Evolutionary conservation across 192 early-diverging fungal genomes (phyloP).

Genomic region (Coemansia sp.): DNA sequence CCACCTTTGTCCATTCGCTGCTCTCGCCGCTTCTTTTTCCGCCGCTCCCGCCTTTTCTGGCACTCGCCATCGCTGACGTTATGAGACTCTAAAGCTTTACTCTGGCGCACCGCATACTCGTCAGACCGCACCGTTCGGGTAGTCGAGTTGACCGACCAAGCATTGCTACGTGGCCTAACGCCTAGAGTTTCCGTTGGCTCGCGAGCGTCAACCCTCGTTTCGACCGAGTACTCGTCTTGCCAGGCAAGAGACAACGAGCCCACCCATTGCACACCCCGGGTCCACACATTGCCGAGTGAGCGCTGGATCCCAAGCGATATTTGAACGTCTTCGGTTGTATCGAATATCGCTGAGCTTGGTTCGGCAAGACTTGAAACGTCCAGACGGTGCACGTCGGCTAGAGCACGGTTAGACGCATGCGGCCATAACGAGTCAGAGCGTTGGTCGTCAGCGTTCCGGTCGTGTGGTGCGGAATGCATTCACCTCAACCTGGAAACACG

Average conservation of each 20-base stretch:
- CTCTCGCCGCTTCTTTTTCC: conserved; percentile 2
- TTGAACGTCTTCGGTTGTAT: conserved; percentile 15
- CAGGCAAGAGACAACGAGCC: conserved; percentile 46
- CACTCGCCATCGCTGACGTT: background rate
- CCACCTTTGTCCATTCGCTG: too few relatives aligned
- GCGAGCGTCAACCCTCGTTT: background rate
- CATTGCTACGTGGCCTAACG: background rate
- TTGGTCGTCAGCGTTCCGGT: background rate
- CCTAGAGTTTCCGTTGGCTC: too few relatives aligned
- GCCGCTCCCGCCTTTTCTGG: background rate
- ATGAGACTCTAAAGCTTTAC: background rate
- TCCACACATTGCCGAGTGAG: conserved; percentile 34
- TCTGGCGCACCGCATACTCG: background rate
- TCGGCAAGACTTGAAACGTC: background rate
- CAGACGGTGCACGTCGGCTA: conserved; percentile 5
- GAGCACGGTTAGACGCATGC: background rate
- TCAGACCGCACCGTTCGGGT: background rate
- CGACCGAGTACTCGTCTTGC: conserved; percentile 21
- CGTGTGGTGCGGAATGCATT: background rate
- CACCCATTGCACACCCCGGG: conserved; percentile 26
- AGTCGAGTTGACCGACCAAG: background rate
- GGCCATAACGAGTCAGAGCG: background rate
- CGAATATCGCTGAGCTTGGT: background rate
- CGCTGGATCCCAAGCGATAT: conserved; percentile 40
- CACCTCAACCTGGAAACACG: background rate